A percentile compares a stretch with the other conserved stretches of the same genome.
These are phyloP conservation scores for Paramecium pentaurelia DNA, from an alignment of 73 alveolate genomes.

Conservation along the genomic window DNA sequence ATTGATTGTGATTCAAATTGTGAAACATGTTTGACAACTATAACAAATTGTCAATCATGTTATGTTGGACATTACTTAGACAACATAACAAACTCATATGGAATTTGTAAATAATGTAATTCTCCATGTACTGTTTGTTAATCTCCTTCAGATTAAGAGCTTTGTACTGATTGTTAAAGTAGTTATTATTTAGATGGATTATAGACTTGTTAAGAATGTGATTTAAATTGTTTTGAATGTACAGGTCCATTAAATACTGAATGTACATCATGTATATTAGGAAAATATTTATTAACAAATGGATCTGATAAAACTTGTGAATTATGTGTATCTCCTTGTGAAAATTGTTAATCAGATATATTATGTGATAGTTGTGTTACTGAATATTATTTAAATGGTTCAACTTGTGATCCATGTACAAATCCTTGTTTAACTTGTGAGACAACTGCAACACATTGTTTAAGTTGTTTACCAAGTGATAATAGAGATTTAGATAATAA, in stretches of 20 bases:
- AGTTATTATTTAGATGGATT: neutral
- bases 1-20: neutral
- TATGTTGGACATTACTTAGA: neutral
- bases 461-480: neutral
- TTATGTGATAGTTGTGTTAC: neutral
- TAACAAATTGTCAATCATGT: neutral
- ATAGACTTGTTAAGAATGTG: neutral
- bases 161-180: neutral
- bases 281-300: neutral
- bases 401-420: neutral
- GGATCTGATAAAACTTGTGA: neutral
- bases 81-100: neutral
- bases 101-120: neutral
- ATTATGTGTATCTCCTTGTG: neutral
- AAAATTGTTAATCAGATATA: neutral
- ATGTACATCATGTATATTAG: neutral
- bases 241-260: neutral
- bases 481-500: neutral
- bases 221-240: neutral
- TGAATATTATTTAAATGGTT: neutral
- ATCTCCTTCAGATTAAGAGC: neutral
- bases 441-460: neutral
- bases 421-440: neutral
- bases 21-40: neutral
- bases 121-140: neutral